These are phyloP conservation scores for Acer negundo DNA, from an alignment of 345 rosid species.

Conservation along the genomic window DNA sequence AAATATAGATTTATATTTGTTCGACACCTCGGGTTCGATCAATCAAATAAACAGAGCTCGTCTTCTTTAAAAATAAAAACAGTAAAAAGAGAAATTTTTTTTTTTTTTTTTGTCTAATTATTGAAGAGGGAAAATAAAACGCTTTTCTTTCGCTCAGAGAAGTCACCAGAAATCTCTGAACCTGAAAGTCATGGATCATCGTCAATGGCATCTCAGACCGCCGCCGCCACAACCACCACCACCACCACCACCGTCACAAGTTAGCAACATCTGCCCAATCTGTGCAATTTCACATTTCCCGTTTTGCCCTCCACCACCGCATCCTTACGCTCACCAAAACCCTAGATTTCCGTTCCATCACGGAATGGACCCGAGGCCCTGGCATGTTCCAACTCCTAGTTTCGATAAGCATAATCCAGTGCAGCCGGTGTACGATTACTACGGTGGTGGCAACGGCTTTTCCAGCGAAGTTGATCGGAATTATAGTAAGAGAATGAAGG, in stretches of 20 bases:
- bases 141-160: neutral
- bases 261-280: conserved; percentile 52
- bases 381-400: conserved; percentile 40
- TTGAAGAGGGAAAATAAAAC: neutral
- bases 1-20: too few relatives aligned
- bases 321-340: conserved; percentile 33
- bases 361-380: conserved; percentile 45
- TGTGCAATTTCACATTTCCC: conserved; percentile 76
- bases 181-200: conserved; percentile 17
- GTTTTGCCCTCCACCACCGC: conserved; percentile 50
- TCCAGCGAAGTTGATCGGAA: conserved; percentile 51
- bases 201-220: conserved; percentile 66
- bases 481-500: conserved; percentile 62
- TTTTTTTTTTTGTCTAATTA: neutral
- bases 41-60: too few relatives aligned
- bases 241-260: conserved; percentile 16
- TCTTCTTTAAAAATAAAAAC: too few relatives aligned
- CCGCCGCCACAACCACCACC: conserved; percentile 23
- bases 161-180: neutral
- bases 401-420: conserved; percentile 13
- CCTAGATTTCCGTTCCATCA: conserved; percentile 49
- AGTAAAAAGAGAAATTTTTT: too few relatives aligned
- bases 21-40: too few relatives aligned
- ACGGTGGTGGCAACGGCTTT: conserved; percentile 30
- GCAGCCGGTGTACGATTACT: conserved; percentile 23